These are phyloP conservation scores for Heritiera littoralis DNA, from an alignment of 345 rosid genomes.

Conservation along the genomic window DNA sequence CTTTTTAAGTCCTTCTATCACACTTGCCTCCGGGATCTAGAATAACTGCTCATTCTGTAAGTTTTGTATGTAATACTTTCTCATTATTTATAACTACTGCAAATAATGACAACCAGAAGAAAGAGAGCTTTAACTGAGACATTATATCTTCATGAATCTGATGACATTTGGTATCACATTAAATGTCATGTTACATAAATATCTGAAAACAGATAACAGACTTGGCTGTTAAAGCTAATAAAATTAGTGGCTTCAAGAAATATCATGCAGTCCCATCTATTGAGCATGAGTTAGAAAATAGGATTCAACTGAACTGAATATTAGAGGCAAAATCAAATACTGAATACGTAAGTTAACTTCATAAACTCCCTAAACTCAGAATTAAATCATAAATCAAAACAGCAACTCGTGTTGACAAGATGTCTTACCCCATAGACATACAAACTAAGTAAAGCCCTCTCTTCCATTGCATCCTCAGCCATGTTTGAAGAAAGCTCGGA, in stretches of 20 bases:
- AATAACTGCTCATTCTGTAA: constrained; percentile 46
- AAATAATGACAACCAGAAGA: background rate
- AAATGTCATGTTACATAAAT: background rate
- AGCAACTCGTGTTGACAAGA: constrained; percentile 20
- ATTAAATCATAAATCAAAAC: constrained; percentile 5
- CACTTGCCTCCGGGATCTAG: constrained; percentile 68
- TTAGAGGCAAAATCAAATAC: background rate
- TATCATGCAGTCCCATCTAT: background rate
- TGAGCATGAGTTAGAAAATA: constrained; percentile 5
- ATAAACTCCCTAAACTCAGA: background rate
- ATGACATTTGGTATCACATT: background rate
- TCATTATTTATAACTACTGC: constrained; percentile 7
- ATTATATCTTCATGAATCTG: constrained; percentile 5
- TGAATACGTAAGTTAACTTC: background rate
- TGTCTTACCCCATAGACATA: constrained; percentile 74
- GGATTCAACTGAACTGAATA: background rate
- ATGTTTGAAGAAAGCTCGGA: constrained; percentile 32
- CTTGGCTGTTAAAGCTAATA: background rate
- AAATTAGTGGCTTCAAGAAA: background rate
- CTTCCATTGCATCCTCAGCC: constrained; percentile 39
- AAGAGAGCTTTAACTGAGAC: background rate
- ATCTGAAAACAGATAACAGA: background rate
- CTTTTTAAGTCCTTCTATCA: constrained; percentile 66
- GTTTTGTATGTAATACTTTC: constrained; percentile 25
- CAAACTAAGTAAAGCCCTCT: constrained; percentile 37